These are phyloP conservation scores for Mycena rosella DNA, from an alignment of 768 basidiomycete genomes.

Conservation along the genomic window DNA sequence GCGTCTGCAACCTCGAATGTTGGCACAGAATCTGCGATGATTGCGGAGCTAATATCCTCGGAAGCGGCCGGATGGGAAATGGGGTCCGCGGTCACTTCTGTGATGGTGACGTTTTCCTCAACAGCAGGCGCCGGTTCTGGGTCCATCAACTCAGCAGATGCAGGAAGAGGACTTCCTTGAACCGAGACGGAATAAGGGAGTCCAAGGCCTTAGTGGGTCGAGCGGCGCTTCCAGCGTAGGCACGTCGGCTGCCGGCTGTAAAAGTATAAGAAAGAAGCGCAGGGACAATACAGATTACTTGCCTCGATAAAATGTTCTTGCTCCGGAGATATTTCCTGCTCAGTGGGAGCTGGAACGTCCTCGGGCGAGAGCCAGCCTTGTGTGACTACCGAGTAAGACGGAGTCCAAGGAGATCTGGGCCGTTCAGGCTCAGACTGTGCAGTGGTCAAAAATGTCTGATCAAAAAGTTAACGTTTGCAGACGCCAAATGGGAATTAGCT, in stretches of 20 bases:
- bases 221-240: conserved; percentile 32
- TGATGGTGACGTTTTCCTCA: not conserved
- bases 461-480: conserved; percentile 2
- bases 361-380: conserved; percentile 34
- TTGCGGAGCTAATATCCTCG: not conserved
- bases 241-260: conserved; percentile 37
- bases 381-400: conserved; percentile 42
- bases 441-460: conserved; percentile 17
- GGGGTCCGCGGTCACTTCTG: not conserved
- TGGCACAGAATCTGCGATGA: not conserved
- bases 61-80: not conserved
- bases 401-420: conserved; percentile 43
- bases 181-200: conserved; percentile 57
- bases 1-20: not conserved
- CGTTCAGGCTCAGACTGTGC: conserved; percentile 25
- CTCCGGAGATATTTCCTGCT: conserved; percentile 6
- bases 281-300: not conserved
- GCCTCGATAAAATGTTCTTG: conserved; percentile 12
- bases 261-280: not conserved
- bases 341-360: not conserved
- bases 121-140: not conserved
- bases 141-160: conserved; percentile 20
- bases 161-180: conserved; percentile 50
- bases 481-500: not conserved
- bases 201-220: conserved; percentile 49